phyloP scores from a whole-genome alignment of 2,329 filamentous ascomycete genomes.

The Beauveria brongniartii region DNA sequence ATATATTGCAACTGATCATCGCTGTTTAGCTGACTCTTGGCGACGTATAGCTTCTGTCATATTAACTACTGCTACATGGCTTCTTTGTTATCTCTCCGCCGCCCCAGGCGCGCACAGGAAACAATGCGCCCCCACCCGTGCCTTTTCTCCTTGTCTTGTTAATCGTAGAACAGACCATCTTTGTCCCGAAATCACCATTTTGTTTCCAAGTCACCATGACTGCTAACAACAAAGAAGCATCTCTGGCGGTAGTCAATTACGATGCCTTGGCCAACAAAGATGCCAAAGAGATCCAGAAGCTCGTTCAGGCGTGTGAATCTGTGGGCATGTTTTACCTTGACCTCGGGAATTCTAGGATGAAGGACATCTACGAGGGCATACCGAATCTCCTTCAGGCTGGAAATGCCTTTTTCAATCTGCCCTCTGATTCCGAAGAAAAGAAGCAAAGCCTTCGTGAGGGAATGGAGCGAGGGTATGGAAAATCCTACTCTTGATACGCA shows the following conservation, averaged over 20 bases:
- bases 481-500: no score
- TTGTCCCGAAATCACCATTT: no score
- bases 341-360: background rate
- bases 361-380: background rate
- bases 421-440: conserved; percentile 3
- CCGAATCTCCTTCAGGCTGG: background rate
- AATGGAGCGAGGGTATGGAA: conserved; percentile 9
- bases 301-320: conserved; percentile 4
- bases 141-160: background rate
- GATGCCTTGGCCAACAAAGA: conserved; percentile 5
- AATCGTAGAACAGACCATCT: no score
- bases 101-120: background rate
- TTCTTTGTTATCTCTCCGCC: background rate
- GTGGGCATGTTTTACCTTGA: conserved; percentile 4
- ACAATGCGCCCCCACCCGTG: background rate
- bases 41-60: background rate
- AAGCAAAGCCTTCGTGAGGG: conserved; percentile 3
- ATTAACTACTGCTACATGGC: background rate
- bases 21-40: background rate
- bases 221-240: background rate
- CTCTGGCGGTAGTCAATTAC: background rate
- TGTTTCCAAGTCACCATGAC: background rate
- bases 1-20: background rate
- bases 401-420: background rate
- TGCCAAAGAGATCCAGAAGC: background rate